Evolutionary conservation across 257 asterid species (phyloP).

Genomic region (Solanum chmielewskii): DNA sequence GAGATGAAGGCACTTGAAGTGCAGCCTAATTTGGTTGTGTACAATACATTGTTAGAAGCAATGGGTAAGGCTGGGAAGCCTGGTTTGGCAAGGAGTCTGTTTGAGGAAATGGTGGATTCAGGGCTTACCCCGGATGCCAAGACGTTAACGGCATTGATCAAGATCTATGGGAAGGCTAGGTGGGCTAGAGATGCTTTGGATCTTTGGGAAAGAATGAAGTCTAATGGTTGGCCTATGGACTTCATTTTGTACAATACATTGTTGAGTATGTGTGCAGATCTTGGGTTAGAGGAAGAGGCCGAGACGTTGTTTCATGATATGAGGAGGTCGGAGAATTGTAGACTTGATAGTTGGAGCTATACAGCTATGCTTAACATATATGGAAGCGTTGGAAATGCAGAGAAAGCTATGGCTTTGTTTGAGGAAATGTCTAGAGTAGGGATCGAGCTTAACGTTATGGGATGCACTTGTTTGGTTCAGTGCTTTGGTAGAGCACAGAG

Average conservation of each 20-base stretch:
- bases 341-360: slow-evolving; percentile 82
- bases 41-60: slow-evolving; percentile 77
- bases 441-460: slow-evolving; percentile 74
- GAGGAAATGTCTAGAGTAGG: slow-evolving; percentile 50
- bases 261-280: slow-evolving; percentile 95
- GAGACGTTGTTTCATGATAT: slow-evolving; percentile 66
- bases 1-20: slow-evolving; percentile 78
- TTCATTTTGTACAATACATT: slow-evolving; percentile 70
- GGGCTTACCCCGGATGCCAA: slow-evolving; percentile 68
- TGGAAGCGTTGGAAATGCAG: slow-evolving; percentile 73
- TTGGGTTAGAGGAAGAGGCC: slow-evolving; percentile 82
- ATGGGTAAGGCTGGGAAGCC: slow-evolving; percentile 92
- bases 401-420: slow-evolving; percentile 73
- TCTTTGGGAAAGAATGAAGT: slow-evolving; percentile 82
- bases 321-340: slow-evolving; percentile 44
- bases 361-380: slow-evolving; percentile 86
- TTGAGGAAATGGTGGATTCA: slow-evolving; percentile 80
- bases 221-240: slow-evolving; percentile 84
- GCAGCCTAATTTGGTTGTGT: slow-evolving; percentile 73
- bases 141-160: slow-evolving; percentile 70
- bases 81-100: slow-evolving; percentile 71
- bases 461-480: slow-evolving; percentile 83
- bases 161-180: slow-evolving; percentile 87
- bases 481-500: slow-evolving; percentile 70
- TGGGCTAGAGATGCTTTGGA: slow-evolving; percentile 86